Evolutionary conservation across 129 eudicot genomes (phyloP).

Genomic region (Deinandra increscens): DNA sequence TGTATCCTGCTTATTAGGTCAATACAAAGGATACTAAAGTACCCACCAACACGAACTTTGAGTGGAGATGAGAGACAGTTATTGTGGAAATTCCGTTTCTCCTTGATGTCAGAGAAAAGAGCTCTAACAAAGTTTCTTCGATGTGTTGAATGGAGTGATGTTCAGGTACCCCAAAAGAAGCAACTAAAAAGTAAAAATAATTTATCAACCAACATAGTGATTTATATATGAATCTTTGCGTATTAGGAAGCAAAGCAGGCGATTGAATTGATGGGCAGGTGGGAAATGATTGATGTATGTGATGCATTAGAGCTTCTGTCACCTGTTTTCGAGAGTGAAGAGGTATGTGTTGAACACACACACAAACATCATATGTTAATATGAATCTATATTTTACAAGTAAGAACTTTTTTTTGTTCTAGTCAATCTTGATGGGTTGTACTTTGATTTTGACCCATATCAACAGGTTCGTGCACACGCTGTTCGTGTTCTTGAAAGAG

Average conservation of each 20-base stretch:
- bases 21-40: conserved; percentile 81
- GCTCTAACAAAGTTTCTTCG: conserved; percentile 95
- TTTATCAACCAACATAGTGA: neutral
- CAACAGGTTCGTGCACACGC: conserved; percentile 99
- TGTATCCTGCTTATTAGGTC: conserved; percentile 52
- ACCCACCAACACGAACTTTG: conserved; percentile 93
- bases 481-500: conserved; percentile 95
- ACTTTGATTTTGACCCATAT: neutral
- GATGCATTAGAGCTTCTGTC: conserved; percentile 98
- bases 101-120: conserved; percentile 88
- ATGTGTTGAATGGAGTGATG: conserved; percentile 99
- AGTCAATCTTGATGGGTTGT: conserved; percentile 9
- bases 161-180: conserved; percentile 51
- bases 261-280: conserved; percentile 83
- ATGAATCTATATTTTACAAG: neutral
- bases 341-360: conserved; percentile 46
- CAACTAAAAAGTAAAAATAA: neutral
- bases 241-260: conserved; percentile 97
- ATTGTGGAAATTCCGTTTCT: conserved; percentile 94
- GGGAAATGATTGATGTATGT: conserved; percentile 96
- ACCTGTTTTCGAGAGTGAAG: conserved; percentile 98
- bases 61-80: conserved; percentile 97
- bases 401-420: conserved; percentile 9
- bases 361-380: neutral
- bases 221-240: neutral